Conservation (phyloP, 495 filamentous ascomycete species). For the Podospora sp. region DNA sequence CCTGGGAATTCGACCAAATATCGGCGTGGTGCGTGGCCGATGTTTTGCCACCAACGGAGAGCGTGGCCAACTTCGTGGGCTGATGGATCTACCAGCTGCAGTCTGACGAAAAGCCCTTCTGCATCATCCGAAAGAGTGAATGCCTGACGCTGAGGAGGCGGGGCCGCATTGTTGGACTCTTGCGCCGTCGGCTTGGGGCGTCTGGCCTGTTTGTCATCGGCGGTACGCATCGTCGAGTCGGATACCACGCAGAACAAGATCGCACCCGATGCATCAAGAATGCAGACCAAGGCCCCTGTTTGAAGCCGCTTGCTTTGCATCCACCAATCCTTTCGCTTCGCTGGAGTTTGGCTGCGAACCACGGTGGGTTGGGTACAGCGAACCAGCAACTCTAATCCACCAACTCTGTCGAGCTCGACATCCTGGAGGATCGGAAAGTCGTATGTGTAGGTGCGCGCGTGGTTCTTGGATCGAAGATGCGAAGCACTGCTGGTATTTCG, state of each 20-base stretch:
- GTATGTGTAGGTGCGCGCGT: constrained; percentile 45
- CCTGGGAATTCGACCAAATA: constrained; percentile 72
- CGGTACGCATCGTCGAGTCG: constrained; percentile 33
- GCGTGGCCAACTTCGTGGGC: constrained; percentile 35
- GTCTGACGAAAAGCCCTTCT: constrained; percentile 29
- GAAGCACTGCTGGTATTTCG: constrained; percentile 7
- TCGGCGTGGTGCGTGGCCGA: constrained; percentile 27
- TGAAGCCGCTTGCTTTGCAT: constrained; percentile 56
- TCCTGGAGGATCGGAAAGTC: constrained; percentile 37
- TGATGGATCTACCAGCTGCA: constrained; percentile 36
- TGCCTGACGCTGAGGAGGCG: neutral
- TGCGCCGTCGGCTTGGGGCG: constrained; percentile 1
- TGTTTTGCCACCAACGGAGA: constrained; percentile 31
- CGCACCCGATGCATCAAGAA: constrained; percentile 50
- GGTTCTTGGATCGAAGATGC: constrained; percentile 20
- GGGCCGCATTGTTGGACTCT: neutral
- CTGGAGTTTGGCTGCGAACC: constrained; percentile 31
- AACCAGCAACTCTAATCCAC: constrained; percentile 58
- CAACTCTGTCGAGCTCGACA: constrained; percentile 47
- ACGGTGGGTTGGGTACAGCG: constrained; percentile 57
- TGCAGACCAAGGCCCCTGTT: constrained; percentile 60
- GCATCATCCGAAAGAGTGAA: constrained; percentile 32
- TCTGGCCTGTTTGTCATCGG: constrained; percentile 2
- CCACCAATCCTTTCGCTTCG: constrained; percentile 63
- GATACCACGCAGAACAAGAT: constrained; percentile 60